Base-by-base conservation (phyloP, 2,329 filamentous ascomycete genomes). In the Paraphaeosphaeria sporulosa region DNA sequence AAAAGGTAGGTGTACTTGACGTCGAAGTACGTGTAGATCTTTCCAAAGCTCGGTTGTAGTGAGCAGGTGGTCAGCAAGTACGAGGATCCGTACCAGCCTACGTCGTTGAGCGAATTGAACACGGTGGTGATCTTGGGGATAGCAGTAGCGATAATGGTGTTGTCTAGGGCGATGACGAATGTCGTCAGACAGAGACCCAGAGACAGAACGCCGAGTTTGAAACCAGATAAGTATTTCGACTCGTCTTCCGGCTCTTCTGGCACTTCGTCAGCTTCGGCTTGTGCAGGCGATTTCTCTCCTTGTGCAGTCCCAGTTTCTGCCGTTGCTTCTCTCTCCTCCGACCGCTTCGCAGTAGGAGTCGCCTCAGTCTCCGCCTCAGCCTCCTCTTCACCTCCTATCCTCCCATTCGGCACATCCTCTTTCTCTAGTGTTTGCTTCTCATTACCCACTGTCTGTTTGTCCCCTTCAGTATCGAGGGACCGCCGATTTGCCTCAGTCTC, bases 21-120 rank as follows among this genome's bases (percentile, higher is more conserved):
- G 13, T 81, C 76, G 64, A 87, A 87, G 71, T 84, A 85, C 53
- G 85, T 88, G 8, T 87, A 90, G 1, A 89, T 86, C 75, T 84
- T 84, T 27, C 81, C 84, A 44, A 79, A 84, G 1, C 79, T 79
- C 4, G 81, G 81, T 58, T 83, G 82, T 0, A 79, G 62, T 0
- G 77, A 70, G 40, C 76, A 78, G 7, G 75, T 81, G 3, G 80
- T 72, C 65, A 83, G 60, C 65, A 86, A 72, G 82, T 87, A 75
- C 0, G 72, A 66, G 0, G 70, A 74, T 3, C 74, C 78, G 57
- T 81, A 81, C 79, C 79, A 81, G 5, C 76, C 78, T 4, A 81
- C 74, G 66, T 80, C 78, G 13, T 71, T 66, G 13, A 81, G 67
- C n/a, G 69, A 73, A 60, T 79, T 71, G 69, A 81, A 81, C 2